A percentile compares a stretch with the other conserved stretches of the same genome.
These are phyloP conservation scores for Hibiscus tridactylites DNA, from an alignment of 345 rosid species.

Conservation along the genomic window DNA sequence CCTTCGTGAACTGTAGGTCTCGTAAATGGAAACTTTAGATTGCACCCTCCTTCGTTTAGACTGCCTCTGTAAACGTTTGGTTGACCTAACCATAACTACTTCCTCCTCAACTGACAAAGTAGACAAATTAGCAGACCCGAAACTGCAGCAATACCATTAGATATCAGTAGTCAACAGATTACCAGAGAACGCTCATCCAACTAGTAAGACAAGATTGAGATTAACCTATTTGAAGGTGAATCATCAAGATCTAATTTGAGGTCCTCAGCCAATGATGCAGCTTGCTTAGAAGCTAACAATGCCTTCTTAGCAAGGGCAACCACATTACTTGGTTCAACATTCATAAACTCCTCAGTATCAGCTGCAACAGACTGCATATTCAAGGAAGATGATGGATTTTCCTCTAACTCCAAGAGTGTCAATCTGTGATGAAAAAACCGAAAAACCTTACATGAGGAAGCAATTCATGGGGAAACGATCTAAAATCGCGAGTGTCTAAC, in stretches of 20 bases:
- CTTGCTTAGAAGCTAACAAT: neutral
- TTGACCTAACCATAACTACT: slow-evolving; percentile 25
- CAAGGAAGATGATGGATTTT: neutral
- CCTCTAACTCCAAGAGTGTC: neutral
- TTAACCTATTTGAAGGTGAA: neutral
- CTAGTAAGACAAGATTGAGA: neutral
- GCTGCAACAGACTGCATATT: neutral
- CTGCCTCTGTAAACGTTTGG: neutral
- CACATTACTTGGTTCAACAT: neutral
- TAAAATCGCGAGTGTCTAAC: no score
- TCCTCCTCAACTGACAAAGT: slow-evolving; percentile 40
- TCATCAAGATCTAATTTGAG: neutral
- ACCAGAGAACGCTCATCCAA: neutral
- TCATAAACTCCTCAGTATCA: neutral
- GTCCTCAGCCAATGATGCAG: neutral
- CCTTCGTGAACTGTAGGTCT: neutral
- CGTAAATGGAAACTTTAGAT: neutral
- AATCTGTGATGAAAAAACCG: neutral
- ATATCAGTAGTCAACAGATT: neutral
- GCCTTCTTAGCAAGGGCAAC: neutral
- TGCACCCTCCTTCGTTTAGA: neutral
- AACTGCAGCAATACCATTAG: neutral
- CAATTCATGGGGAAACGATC: neutral
- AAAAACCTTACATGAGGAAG: neutral
- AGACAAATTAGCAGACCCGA: neutral